Evolutionary conservation across 2,329 filamentous ascomycete species (phyloP).

Genomic region (Neofusicoccum laricinum): DNA sequence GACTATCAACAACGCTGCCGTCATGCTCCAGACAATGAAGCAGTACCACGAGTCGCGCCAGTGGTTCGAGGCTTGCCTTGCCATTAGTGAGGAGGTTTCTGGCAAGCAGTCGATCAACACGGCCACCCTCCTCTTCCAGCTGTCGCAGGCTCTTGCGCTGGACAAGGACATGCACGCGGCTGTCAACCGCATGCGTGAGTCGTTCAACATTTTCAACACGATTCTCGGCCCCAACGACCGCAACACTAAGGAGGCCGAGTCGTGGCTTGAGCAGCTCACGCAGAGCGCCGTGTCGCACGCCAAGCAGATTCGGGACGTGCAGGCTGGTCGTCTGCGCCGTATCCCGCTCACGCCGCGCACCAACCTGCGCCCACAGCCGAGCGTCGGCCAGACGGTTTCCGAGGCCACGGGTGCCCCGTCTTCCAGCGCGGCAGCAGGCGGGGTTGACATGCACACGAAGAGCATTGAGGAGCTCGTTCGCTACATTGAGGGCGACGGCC

Average conservation of each 20-base stretch:
- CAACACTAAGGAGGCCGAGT: slow-evolving; percentile 97
- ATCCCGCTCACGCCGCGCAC: slow-evolving; percentile 66
- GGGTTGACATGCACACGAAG: slow-evolving; percentile 49
- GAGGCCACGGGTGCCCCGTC: slow-evolving; percentile 41
- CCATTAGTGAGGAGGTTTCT: slow-evolving; percentile 84
- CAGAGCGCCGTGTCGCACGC: slow-evolving; percentile 93
- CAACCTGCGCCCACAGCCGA: slow-evolving; percentile 59
- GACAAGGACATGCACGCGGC: slow-evolving; percentile 92
- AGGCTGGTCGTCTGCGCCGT: slow-evolving; percentile 68
- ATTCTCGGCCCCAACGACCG: slow-evolving; percentile 87
- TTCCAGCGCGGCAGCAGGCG: slow-evolving; percentile 32
- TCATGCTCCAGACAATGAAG: slow-evolving; percentile 96
- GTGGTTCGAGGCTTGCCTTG: slow-evolving; percentile 93
- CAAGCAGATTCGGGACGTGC: slow-evolving; percentile 85
- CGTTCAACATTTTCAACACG: slow-evolving; percentile 89
- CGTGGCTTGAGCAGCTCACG: slow-evolving; percentile 93
- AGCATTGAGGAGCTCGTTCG: slow-evolving; percentile 91
- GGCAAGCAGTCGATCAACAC: slow-evolving; percentile 89
- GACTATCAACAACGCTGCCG: slow-evolving; percentile 96
- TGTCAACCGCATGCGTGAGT: slow-evolving; percentile 91
- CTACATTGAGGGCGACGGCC: slow-evolving; percentile 74
- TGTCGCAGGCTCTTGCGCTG: slow-evolving; percentile 91
- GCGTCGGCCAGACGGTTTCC: slow-evolving; percentile 58
- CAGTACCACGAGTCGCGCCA: slow-evolving; percentile 89
- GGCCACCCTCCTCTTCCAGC: slow-evolving; percentile 93